A percentile compares a stretch with the other conserved stretches of the same genome.
phyloP scores from a whole-genome alignment of 495 filamentous ascomycete species.

The Terfezia boudieri region DNA sequence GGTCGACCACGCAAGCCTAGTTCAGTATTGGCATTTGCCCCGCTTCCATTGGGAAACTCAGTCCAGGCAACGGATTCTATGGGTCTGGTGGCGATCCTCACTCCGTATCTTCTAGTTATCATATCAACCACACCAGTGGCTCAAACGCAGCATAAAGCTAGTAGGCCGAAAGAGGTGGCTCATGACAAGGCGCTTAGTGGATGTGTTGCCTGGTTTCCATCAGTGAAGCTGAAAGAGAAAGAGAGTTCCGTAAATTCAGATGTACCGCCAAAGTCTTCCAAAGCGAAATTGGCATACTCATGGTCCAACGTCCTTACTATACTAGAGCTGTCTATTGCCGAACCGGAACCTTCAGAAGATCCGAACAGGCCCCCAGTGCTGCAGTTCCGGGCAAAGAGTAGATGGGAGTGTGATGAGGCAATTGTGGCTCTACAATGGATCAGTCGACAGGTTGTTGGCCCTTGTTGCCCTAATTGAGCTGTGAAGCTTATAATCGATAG shows the following conservation, averaged over 20 bases:
- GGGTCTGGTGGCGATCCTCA: conserved; percentile 86
- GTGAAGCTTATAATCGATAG: conserved; percentile 9
- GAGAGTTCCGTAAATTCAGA: conserved; percentile 30
- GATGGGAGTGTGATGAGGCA: conserved; percentile 84
- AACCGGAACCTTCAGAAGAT: conserved; percentile 44
- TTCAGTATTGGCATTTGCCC: conserved; percentile 78
- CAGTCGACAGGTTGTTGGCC: conserved; percentile 44
- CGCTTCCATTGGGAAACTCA: conserved; percentile 75
- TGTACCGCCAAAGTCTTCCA: conserved; percentile 23
- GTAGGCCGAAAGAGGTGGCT: conserved; percentile 70
- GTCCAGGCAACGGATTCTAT: conserved; percentile 71
- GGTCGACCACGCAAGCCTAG: conserved; percentile 66
- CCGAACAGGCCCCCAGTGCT: conserved; percentile 50
- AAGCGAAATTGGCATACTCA: conserved; percentile 84
- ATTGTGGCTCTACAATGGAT: conserved; percentile 96
- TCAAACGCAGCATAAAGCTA: conserved; percentile 83
- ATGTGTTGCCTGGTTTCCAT: conserved; percentile 90
- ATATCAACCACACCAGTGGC: conserved; percentile 91
- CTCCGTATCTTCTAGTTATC: conserved; percentile 84
- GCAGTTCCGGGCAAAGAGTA: conserved; percentile 57
- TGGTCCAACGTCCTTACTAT: conserved; percentile 95
- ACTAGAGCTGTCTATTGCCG: conserved; percentile 41
- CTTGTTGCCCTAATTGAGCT: background rate
- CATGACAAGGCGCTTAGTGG: conserved; percentile 80
- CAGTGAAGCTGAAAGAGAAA: conserved; percentile 79